Evolutionary conservation across 2,329 filamentous ascomycete species (phyloP), one percentile per base, ranked within the genome.

Genomic region (Aspergillus glaucus): DNA sequence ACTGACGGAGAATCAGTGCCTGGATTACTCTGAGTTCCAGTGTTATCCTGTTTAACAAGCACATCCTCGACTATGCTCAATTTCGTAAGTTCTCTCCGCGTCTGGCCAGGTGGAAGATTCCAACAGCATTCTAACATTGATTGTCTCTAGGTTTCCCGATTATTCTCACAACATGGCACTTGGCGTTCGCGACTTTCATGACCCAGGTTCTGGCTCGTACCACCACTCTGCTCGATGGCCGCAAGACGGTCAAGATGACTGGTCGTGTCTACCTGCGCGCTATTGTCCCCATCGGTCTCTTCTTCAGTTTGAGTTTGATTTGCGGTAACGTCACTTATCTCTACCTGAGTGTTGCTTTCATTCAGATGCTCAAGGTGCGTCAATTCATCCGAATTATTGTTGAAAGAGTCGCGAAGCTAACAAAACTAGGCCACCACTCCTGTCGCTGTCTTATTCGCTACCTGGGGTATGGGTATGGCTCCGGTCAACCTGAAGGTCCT

Each of bases 41-140:
- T 62, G 90, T 97, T 66, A 98, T 98, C 69, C 79, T 98, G 54
- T 97, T 96, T 85, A 97, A 98, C 84, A 98, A 98, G 82, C 95
- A 88, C 83, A 89, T 98, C 63, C 80, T 97, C 54, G 85, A 92
- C 63, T 91, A 86, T 36, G 79, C 86, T 55, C 80, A 88, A 55
- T 96, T 96, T 77, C 81, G 86, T 88, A 79, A 77, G 84, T 64
- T 17, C 17, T 24, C 12, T 40, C 46, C 45, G 43, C 17, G 12
- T 14, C 28, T 30, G 15, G 21, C 12, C 19, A 21, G 19, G 21
- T 17, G 7, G 15, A 21, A 34, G 26, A 14, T 32, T 32, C 32
- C 19, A 40, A 48, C 45, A 51, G 52, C 48, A 32, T 21, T 40
- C 41, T 60, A 72, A 73, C 71, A 36, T 45, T 4, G 9, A 47